Base-by-base conservation (phyloP, 371 early-diverging fungal species). In the Apophysomyces trapeziformis region DNA sequence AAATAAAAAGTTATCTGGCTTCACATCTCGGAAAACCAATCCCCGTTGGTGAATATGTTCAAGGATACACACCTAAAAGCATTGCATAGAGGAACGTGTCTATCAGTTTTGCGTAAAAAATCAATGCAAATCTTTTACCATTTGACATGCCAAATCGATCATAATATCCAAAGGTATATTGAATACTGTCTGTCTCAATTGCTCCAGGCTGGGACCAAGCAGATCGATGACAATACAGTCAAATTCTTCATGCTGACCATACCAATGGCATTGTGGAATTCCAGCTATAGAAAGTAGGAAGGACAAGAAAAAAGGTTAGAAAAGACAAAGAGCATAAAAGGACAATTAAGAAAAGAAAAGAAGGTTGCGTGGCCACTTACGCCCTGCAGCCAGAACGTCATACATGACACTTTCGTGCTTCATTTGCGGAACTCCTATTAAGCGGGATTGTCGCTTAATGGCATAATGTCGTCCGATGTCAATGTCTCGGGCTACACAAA, bases 1-100 rank as follows among this genome's bases (percentile, higher is more conserved):
- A 60, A 89, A 77, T 67, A 99, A 80, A 83, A 99, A 99, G 85
- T 99, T 99, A 78, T 99, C 99, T 4, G 99, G 99, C 77, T 93
- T 92, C 70, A 93, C 91, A 69, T 93, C 92, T 63, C 93, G 87
- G 67, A 63, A 71, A 26, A 71, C 41, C 57, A 60, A 61, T 7
- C 65, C 64, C 12, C 54, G 61, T 89, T 91, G 69, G 90, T 90
- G 71, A 56, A 76, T 26, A 97, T 93, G 96, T 82, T 99, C 99
- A 69, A 99, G 90, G 47, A 97, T 92, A 5, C 94, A 91, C 58
- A 98, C 87, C 98, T 96, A 84, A 21, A 54, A 54, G 7, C 2
- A 44, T 47, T 16, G 47, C 12, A 38, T 36, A 45, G 39, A 41
- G 8, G n/a, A n/a, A 41, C 16, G 37, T 4, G 37, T 46, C 39